phyloP scores from a whole-genome alignment of 176 grass and related monocot species.

The Hordeum marinum region DNA sequence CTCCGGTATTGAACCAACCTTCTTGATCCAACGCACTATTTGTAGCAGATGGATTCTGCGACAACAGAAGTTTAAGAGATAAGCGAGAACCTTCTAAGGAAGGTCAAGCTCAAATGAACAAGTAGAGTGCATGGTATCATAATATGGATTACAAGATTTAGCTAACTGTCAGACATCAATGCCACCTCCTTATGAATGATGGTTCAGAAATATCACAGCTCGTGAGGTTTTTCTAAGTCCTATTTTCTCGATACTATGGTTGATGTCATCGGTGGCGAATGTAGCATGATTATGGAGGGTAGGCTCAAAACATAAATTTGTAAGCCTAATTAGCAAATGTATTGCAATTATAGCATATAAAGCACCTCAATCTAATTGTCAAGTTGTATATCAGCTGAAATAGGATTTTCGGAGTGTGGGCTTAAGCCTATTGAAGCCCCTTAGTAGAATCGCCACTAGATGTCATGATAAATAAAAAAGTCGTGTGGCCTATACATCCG shows the following conservation, averaged over 20 bases:
- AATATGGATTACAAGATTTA: conserved; percentile 7
- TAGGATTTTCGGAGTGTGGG: no score
- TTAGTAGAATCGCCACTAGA: no score
- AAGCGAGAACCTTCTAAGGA: neutral
- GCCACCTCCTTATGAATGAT: neutral
- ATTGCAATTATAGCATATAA: no score
- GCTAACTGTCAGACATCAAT: neutral
- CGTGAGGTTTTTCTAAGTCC: neutral
- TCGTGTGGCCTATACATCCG: neutral
- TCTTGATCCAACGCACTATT: conserved; percentile 60
- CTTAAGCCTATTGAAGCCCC: no score
- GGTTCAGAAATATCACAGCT: neutral
- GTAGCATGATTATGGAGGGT: no score
- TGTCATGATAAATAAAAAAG: neutral
- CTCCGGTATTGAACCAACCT: conserved; percentile 82
- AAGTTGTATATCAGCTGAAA: no score
- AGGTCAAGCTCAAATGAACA: neutral
- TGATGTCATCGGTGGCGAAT: no score
- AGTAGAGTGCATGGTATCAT: neutral
- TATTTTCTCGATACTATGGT: neutral
- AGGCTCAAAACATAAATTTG: no score
- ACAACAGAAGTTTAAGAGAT: neutral
- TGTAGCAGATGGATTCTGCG: conserved; percentile 66
- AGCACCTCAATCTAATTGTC: no score
- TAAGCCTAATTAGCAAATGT: no score